Percentiles rank a stretch among this genome's conserved stretches.
Evolutionary conservation across 2,329 filamentous ascomycete species (phyloP).

Genomic region (Rhexocercosporidium sp.): DNA sequence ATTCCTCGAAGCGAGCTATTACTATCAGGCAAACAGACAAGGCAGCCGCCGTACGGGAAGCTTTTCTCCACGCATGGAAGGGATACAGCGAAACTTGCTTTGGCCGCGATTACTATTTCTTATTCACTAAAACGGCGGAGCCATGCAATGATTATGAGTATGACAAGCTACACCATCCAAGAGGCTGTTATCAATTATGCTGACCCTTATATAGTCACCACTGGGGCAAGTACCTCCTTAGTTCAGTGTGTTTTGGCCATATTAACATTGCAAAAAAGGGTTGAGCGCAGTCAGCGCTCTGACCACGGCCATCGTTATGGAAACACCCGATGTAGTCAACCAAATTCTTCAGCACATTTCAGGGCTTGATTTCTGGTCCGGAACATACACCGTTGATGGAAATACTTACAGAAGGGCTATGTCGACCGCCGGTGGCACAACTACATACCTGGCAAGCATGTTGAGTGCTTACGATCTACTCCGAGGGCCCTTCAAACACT

Average conservation of each 20-base stretch:
- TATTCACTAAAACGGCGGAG: neutral
- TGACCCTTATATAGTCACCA: neutral
- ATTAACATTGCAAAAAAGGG: neutral
- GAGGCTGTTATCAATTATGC: neutral
- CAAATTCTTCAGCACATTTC: neutral
- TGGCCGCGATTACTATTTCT: neutral
- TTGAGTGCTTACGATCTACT: neutral
- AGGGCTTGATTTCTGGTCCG: neutral
- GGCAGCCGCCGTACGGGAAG: neutral
- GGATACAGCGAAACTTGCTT: neutral
- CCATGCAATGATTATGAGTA: neutral
- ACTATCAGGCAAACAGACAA: neutral
- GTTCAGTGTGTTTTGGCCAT: neutral
- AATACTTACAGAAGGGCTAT: neutral
- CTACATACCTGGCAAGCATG: neutral
- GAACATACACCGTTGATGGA: neutral
- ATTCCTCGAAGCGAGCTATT: neutral
- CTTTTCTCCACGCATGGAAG: neutral
- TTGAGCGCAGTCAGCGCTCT: neutral
- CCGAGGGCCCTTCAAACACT: neutral
- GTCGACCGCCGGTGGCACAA: neutral
- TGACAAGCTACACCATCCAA: neutral
- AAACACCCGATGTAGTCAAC: neutral
- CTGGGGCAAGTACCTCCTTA: neutral
- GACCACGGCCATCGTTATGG: neutral